A percentile compares a stretch with the other conserved stretches of the same genome.
Conservation (phyloP, 495 filamentous ascomycete species). For the Staphylotrichum longicolle region DNA sequence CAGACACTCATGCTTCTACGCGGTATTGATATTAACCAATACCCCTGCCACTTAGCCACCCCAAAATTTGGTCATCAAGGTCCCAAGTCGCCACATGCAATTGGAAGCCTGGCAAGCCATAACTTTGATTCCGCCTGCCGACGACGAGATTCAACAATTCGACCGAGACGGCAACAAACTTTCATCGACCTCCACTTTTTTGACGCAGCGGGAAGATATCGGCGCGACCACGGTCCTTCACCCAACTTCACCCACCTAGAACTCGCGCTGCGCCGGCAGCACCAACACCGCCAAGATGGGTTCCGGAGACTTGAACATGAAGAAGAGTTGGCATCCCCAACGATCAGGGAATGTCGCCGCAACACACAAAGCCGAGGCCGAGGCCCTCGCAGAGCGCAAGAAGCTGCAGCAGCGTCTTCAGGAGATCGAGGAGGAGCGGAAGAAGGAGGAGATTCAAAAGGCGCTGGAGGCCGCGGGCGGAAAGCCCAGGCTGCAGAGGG, state of each 20-base stretch:
- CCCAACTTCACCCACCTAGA: background rate
- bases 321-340: constrained; percentile 88
- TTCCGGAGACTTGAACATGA: constrained; percentile 81
- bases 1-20: background rate
- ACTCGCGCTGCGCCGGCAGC: constrained; percentile 18
- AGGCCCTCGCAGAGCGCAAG: constrained; percentile 94
- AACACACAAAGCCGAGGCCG: constrained; percentile 61
- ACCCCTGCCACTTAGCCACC: constrained; percentile 6
- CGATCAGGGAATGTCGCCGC: constrained; percentile 39
- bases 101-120: background rate
- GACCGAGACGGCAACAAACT: too few species aligned
- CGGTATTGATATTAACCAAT: background rate
- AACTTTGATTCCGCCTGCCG: background rate
- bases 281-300: constrained; percentile 61
- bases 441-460: constrained; percentile 85
- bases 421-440: constrained; percentile 90
- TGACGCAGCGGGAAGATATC: too few species aligned
- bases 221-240: background rate
- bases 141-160: background rate
- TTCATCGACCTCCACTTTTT: too few species aligned
- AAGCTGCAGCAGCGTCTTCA: constrained; percentile 78
- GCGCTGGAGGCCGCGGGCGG: constrained; percentile 89
- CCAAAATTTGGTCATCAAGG: constrained; percentile 14
- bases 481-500: constrained; percentile 66
- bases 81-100: constrained; percentile 12